Conservation (phyloP, 1,284 basidiomycete species). For the Entoloma clypeatum region DNA sequence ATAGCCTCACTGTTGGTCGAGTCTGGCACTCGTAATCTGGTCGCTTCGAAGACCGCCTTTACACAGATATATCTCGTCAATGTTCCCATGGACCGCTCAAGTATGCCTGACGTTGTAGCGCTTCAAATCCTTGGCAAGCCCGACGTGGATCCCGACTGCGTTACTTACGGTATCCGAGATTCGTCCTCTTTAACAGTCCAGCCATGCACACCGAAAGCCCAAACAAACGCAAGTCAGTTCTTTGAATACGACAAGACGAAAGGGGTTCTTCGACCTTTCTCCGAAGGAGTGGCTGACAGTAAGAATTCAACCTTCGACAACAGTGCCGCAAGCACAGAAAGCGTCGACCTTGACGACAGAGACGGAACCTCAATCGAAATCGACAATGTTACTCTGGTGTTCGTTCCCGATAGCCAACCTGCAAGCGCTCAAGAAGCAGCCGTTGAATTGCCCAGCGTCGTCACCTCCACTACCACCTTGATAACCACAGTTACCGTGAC, state of each 20-base stretch:
- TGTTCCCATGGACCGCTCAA: conserved; percentile 15
- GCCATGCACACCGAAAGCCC: conserved; percentile 31
- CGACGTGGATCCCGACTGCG: conserved; percentile 44
- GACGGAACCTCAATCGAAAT: conserved; percentile 18
- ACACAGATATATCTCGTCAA: conserved; percentile 50
- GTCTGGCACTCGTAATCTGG: conserved; percentile 42
- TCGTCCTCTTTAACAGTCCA: conserved; percentile 44
- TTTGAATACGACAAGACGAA: conserved; percentile 52
- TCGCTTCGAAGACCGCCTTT: conserved; percentile 49
- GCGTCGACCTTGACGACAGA: conserved; percentile 11
- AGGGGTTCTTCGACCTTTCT: conserved; percentile 46
- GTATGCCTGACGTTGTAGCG: conserved; percentile 30
- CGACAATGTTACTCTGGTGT: conserved; percentile 45
- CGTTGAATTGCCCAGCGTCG: conserved; percentile 6
- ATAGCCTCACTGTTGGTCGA: conserved; percentile 44
- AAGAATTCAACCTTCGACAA: conserved; percentile 6
- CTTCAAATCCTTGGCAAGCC: conserved; percentile 40
- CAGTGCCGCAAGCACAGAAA: neutral
- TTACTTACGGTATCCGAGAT: conserved; percentile 57
- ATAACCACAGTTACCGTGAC: conserved; percentile 23
- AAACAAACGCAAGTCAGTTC: conserved; percentile 46
- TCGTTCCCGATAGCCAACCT: conserved; percentile 34
- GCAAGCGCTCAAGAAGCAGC: conserved; percentile 20
- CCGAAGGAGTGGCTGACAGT: conserved; percentile 23
- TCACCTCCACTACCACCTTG: conserved; percentile 17